Evolutionary conservation across 225 moss, liverwort and hornwort species (phyloP).

Genomic region (Bryoerythrophyllum caledonicum): DNA sequence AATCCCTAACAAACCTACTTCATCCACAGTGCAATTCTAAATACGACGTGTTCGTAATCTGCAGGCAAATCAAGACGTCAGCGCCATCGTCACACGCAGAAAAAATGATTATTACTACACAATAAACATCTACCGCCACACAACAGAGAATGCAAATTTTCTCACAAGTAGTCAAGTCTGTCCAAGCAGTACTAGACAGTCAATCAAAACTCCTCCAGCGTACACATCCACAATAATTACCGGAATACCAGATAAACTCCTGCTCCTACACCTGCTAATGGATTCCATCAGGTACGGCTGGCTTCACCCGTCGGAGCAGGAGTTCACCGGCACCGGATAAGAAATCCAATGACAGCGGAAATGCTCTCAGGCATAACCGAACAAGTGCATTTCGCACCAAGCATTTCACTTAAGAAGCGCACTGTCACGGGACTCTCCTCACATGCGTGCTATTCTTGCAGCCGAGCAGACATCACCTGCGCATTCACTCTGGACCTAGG

Average conservation of each 20-base stretch:
- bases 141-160: neutral
- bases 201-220: neutral
- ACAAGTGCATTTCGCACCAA: neutral
- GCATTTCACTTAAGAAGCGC: neutral
- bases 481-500: neutral
- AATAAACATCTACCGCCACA: neutral
- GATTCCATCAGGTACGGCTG: neutral
- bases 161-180: neutral
- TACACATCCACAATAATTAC: neutral
- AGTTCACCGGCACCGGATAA: neutral
- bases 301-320: neutral
- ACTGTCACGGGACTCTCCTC: conserved; percentile 18
- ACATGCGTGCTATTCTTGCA: conserved; percentile 24
- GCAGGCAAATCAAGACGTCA: neutral
- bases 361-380: neutral
- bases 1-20: neutral
- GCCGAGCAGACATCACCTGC: conserved; percentile 20
- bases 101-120: neutral
- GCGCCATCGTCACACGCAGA: neutral
- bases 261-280: neutral
- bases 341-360: neutral
- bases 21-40: neutral
- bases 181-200: neutral
- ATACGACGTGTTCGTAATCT: neutral
- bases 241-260: neutral